Evolutionary conservation across 106 monocot genomes (phyloP).

Genomic region (Amphibolis antarctica): DNA sequence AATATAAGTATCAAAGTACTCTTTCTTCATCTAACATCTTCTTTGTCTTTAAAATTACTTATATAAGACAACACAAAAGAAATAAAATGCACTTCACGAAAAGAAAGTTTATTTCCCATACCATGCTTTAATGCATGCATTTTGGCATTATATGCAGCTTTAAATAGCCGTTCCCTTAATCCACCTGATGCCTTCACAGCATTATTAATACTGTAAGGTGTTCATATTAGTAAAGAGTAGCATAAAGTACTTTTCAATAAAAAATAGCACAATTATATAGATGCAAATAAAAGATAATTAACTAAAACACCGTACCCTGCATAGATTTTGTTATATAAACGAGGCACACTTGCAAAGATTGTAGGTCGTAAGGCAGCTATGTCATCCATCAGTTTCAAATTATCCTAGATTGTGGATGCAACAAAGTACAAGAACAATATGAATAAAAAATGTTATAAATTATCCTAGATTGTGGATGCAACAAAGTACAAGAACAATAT

Average conservation of each 20-base stretch:
- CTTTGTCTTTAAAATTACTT: too few species aligned
- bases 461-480: slow-evolving; percentile 75
- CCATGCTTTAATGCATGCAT: slow-evolving; percentile 71
- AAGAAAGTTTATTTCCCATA: slow-evolving; percentile 13
- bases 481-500: background rate
- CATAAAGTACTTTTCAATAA: background rate
- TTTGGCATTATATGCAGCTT: slow-evolving; percentile 80
- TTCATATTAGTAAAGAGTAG: background rate
- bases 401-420: slow-evolving; percentile 75
- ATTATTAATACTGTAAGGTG: slow-evolving; percentile 56
- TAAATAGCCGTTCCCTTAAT: slow-evolving; percentile 66
- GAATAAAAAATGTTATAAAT: too few species aligned
- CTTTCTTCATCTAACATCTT: too few species aligned
- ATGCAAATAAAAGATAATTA: background rate
- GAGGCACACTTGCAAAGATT: slow-evolving; percentile 81
- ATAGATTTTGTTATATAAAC: slow-evolving; percentile 91
- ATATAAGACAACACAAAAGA: background rate
- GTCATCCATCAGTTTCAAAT: slow-evolving; percentile 94
- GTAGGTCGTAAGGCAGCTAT: slow-evolving; percentile 76
- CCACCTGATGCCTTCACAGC: slow-evolving; percentile 87
- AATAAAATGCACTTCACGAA: background rate
- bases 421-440: background rate
- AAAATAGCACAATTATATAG: background rate
- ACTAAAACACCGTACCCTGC: slow-evolving; percentile 49
- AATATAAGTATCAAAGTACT: too few species aligned